Evolutionary conservation across 345 rosid species (phyloP).

Genomic region (Triadica sebifera): DNA sequence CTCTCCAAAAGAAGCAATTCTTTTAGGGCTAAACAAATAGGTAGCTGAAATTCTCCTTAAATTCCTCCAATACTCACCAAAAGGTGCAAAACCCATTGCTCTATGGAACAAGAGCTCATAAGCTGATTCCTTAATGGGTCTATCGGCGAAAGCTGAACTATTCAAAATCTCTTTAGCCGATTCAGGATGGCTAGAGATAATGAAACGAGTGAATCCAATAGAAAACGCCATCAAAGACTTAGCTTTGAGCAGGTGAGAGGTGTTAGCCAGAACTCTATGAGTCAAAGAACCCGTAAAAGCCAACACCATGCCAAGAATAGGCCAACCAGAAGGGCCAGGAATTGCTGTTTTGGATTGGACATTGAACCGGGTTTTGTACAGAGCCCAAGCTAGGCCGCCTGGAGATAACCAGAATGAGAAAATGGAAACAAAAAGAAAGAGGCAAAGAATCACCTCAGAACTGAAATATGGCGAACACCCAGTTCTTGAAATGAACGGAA

Average conservation of each 20-base stretch:
- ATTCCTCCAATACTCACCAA: constrained; percentile 84
- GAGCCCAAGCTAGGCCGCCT: constrained; percentile 73
- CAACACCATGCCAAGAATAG: constrained; percentile 45
- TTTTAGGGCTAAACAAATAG: constrained; percentile 72
- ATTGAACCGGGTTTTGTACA: constrained; percentile 24
- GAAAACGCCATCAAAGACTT: constrained; percentile 70
- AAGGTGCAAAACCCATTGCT: constrained; percentile 88
- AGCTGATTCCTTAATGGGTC: constrained; percentile 86
- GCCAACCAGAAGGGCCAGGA: constrained; percentile 67
- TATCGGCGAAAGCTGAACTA: constrained; percentile 76
- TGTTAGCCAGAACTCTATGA: constrained; percentile 53
- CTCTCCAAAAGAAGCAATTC: constrained; percentile 45
- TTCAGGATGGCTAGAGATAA: constrained; percentile 69
- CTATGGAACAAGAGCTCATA: constrained; percentile 75
- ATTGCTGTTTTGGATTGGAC: constrained; percentile 31
- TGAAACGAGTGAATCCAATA: constrained; percentile 64
- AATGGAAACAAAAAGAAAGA: constrained; percentile 32
- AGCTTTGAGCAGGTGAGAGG: constrained; percentile 38
- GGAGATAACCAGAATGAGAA: constrained; percentile 44
- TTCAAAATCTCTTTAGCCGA: constrained; percentile 67
- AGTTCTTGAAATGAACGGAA: constrained; percentile 21
- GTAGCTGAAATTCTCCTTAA: constrained; percentile 75
- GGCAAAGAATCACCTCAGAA: constrained; percentile 33
- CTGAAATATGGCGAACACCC: constrained; percentile 18
- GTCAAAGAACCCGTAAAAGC: constrained; percentile 47